Percentiles rank a stretch among this genome's conserved stretches.
These are phyloP conservation scores for Stropharia rugosoannulata DNA, from an alignment of 768 basidiomycete genomes.

Conservation along the genomic window DNA sequence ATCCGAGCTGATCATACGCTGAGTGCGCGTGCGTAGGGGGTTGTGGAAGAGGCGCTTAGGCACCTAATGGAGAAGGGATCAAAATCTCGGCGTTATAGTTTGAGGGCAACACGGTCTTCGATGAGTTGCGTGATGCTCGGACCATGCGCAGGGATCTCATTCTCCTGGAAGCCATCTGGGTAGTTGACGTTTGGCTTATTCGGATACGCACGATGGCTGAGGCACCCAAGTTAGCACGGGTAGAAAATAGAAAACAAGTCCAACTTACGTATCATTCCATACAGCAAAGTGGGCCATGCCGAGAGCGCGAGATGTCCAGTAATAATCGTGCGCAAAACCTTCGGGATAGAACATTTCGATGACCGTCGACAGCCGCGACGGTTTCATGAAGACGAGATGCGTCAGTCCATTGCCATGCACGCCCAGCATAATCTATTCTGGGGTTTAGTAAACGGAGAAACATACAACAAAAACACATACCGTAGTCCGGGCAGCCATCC, in stretches of 20 bases:
- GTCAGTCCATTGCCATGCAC: conserved; percentile 83
- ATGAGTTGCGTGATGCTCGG: conserved; percentile 65
- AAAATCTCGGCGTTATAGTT: conserved; percentile 7
- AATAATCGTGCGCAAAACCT: conserved; percentile 85
- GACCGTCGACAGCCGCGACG: conserved; percentile 71
- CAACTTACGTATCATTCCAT: conserved; percentile 73
- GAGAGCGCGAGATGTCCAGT: conserved; percentile 75
- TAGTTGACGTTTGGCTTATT: conserved; percentile 56
- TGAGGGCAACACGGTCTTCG: conserved; percentile 55
- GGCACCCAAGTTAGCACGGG: conserved; percentile 7
- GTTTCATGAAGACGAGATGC: conserved; percentile 84
- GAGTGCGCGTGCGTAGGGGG: no score
- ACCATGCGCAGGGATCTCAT: conserved; percentile 73
- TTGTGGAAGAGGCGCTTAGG: no score
- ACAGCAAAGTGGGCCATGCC: conserved; percentile 76
- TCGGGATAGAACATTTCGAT: conserved; percentile 83
- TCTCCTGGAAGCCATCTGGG: conserved; percentile 83
- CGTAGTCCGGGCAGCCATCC: conserved; percentile 63
- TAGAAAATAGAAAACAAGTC: conserved; percentile 7
- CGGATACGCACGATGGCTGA: conserved; percentile 37
- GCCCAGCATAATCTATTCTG: conserved; percentile 61
- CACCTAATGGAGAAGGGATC: no score
- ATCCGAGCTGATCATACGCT: no score
- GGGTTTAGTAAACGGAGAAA: not conserved
- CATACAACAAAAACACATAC: conserved; percentile 37